Evolutionary conservation across 192 early-diverging fungal genomes (phyloP), one percentile per base, ranked within the genome.

Genomic region (Mortierella alpina): DNA sequence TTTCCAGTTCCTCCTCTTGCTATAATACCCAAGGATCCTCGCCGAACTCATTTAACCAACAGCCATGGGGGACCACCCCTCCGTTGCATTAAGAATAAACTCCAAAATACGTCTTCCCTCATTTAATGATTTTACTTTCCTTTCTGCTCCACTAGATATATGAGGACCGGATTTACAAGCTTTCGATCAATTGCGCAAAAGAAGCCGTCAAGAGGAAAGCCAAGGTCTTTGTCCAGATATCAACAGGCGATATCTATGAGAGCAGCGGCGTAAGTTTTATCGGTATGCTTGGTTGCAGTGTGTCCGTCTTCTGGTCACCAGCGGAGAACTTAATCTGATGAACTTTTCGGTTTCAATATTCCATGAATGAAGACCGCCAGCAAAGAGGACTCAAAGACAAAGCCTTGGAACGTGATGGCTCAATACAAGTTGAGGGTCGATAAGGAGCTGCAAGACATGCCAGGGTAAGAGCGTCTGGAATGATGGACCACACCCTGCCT

Each of bases 171-270:
- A 90, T 95, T 39, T 88, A 83, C 59, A 86, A 88, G 59, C 76
- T 98, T 11, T 90, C 94, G 10, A 85, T 91, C 42, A 84, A 86
- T n/a, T 91, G 95, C 47, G 96, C 91, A 20, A 88, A 90, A 72
- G 95, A 97, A 69, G 96, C 96, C 10, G 91, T 90, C 50, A 92
- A 93, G 78, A 75, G 90, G 31, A 84, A 87, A 1, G 90, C 90
- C 41, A 92, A 92, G 55, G 88, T 87, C 7, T 94, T 96, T 85
- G 90, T 97, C 10, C 92, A 97, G 59, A 54, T 96, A 46, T 96
- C 95, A 41, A 97, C 96, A 17, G 96, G 90, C 7, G 96, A 97
- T 72, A 89, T 99, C n/a, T 97, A 96, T 83, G 92, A 96, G 49
- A 82, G 84, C 10, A 90, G 88, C 54, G 91, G 91, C 82, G 94